Evolutionary conservation across 2,329 filamentous ascomycete species (phyloP).

Genomic region (Basipetospora sp.): DNA sequence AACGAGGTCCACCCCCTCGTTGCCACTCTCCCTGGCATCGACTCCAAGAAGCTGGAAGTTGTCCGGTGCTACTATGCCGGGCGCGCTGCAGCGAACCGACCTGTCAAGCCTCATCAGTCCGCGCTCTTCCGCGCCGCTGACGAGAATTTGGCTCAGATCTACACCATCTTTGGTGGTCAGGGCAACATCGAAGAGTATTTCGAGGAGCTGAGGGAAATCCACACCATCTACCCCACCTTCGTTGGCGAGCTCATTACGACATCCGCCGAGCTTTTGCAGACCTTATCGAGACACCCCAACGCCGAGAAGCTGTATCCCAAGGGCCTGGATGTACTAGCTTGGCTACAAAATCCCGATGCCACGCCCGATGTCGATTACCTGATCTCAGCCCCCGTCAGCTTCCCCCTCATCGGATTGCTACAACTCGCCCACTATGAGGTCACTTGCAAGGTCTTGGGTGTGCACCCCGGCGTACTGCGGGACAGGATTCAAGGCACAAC

Average conservation of each 20-base stretch:
- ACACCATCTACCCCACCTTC: conserved; percentile 80
- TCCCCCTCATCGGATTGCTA: conserved; percentile 88
- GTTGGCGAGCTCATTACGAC: conserved; percentile 70
- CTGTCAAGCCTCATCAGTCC: conserved; percentile 85
- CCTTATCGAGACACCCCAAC: conserved; percentile 63
- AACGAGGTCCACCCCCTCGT: conserved; percentile 93
- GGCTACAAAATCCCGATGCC: conserved; percentile 76
- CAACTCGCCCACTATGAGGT: conserved; percentile 93
- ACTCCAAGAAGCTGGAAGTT: conserved; percentile 79
- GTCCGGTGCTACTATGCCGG: conserved; percentile 86
- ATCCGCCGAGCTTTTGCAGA: conserved; percentile 76
- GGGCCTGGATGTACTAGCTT: conserved; percentile 86
- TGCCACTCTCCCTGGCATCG: conserved; percentile 73
- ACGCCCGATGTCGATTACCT: conserved; percentile 91
- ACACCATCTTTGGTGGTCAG: conserved; percentile 90
- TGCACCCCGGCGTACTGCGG: conserved; percentile 75
- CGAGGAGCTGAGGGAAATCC: conserved; percentile 84
- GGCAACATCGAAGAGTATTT: conserved; percentile 99
- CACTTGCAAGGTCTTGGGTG: conserved; percentile 79
- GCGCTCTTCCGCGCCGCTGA: conserved; percentile 78
- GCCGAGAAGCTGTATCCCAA: conserved; percentile 95
- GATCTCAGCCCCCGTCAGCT: conserved; percentile 85
- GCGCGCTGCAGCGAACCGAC: conserved; percentile 65
- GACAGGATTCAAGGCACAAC: conserved; percentile 77
- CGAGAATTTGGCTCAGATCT: conserved; percentile 70